phyloP scores from a whole-genome alignment of 2,329 filamentous ascomycete genomes.

The Paraphaeosphaeria sporulosa region DNA sequence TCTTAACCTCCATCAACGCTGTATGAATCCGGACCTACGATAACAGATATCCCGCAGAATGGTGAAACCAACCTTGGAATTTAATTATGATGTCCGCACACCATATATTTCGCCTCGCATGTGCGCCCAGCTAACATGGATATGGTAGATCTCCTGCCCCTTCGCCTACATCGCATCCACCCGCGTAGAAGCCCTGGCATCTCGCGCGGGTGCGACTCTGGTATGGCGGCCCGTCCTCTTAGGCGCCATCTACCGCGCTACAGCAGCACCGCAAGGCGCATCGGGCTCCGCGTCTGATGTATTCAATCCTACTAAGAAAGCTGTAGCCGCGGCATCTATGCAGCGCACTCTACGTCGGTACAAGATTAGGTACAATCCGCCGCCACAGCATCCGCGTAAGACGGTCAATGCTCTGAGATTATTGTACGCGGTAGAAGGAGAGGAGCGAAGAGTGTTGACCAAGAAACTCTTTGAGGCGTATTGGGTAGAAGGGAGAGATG shows the following conservation, averaged over 20 bases:
- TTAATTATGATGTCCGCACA: slow-evolving; percentile 1
- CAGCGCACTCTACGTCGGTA: slow-evolving; percentile 41
- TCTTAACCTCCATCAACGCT: neutral
- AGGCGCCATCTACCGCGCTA: slow-evolving; percentile 46
- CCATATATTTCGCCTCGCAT: neutral
- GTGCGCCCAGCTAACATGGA: neutral
- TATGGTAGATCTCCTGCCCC: slow-evolving; percentile 42
- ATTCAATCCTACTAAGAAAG: slow-evolving; percentile 45
- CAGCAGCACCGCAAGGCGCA: slow-evolving; percentile 46
- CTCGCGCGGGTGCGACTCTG: slow-evolving; percentile 34
- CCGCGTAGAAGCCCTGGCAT: slow-evolving; percentile 38
- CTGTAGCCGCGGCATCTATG: slow-evolving; percentile 37
- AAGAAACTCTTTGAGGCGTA: slow-evolving; percentile 41
- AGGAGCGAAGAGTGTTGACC: slow-evolving; percentile 29
- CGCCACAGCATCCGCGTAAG: slow-evolving; percentile 42
- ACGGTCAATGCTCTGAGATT: slow-evolving; percentile 43
- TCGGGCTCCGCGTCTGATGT: slow-evolving; percentile 46
- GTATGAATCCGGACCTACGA: neutral
- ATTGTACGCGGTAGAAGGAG: slow-evolving; percentile 31
- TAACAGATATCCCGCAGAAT: neutral
- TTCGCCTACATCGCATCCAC: slow-evolving; percentile 50
- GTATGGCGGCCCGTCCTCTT: slow-evolving; percentile 42
- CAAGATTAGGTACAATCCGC: slow-evolving; percentile 39
- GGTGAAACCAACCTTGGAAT: neutral
- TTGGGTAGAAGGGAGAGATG: slow-evolving; percentile 42